Evolutionary conservation across 192 early-diverging fungal genomes (phyloP).

Genomic region (Coemansia umbellata): DNA sequence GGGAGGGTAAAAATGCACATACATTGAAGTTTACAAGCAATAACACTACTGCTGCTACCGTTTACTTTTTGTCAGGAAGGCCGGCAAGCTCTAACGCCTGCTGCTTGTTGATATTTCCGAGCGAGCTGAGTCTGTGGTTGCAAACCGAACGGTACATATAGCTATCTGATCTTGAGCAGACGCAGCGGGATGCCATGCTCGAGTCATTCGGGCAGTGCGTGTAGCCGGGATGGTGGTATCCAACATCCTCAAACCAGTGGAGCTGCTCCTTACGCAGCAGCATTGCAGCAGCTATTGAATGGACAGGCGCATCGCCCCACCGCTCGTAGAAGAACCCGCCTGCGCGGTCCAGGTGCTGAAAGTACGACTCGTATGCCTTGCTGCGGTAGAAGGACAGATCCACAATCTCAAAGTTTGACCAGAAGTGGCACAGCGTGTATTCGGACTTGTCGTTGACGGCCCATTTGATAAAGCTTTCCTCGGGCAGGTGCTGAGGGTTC

Average conservation of each 20-base stretch:
- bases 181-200: slow-evolving; percentile 25
- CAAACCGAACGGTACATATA: slow-evolving; percentile 35
- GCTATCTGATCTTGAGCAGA: slow-evolving; percentile 5
- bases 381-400: slow-evolving; percentile 63
- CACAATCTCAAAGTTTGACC: slow-evolving; percentile 22
- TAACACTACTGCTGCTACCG: not conserved
- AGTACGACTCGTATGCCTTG: slow-evolving; percentile 62
- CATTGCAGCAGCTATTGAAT: slow-evolving; percentile 63
- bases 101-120: slow-evolving; percentile 25
- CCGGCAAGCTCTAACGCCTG: slow-evolving; percentile 24
- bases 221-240: slow-evolving; percentile 59
- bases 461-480: slow-evolving; percentile 55
- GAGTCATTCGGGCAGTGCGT: slow-evolving; percentile 64
- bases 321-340: slow-evolving; percentile 79
- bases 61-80: slow-evolving; percentile 19
- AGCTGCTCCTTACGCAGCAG: slow-evolving; percentile 60
- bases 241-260: slow-evolving; percentile 71
- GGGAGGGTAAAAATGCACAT: too few relatives aligned
- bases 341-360: slow-evolving; percentile 62
- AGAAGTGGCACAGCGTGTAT: slow-evolving; percentile 59
- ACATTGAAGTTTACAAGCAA: not conserved
- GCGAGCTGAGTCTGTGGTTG: slow-evolving; percentile 20
- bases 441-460: slow-evolving; percentile 30
- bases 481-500: slow-evolving; percentile 52
- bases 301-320: slow-evolving; percentile 61